phyloP scores from a whole-genome alignment of 2,329 filamentous ascomycete species.

The Macrophomina pseudophaseolina region DNA sequence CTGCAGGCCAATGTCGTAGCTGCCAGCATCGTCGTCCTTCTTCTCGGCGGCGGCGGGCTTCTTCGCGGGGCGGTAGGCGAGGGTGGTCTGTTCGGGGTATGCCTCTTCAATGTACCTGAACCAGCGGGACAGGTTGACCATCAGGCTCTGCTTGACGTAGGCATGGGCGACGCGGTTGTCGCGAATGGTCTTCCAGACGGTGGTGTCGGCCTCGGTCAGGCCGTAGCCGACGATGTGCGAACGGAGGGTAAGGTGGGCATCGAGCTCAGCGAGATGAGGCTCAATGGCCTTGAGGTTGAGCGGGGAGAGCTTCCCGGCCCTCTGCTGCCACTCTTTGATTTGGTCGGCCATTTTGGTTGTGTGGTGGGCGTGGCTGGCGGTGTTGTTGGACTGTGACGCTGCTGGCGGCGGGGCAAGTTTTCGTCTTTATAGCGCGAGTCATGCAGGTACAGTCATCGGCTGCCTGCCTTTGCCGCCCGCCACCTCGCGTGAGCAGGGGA shows the following conservation, averaged over 20 bases:
- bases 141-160: conserved; percentile 77
- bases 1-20: conserved; percentile 85
- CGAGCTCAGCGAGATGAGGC: conserved; percentile 73
- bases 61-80: conserved; percentile 57
- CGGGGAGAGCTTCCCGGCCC: conserved; percentile 57
- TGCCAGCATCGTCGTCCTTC: conserved; percentile 71
- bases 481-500: conserved; percentile 12
- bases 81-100: conserved; percentile 76
- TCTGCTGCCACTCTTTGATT: conserved; percentile 61
- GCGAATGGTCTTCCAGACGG: conserved; percentile 82
- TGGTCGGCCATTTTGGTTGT: conserved; percentile 39
- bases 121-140: conserved; percentile 83
- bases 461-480: conserved; percentile 3
- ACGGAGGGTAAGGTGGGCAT: conserved; percentile 85
- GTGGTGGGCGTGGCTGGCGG: neutral
- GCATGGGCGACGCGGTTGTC: conserved; percentile 83
- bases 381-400: conserved; percentile 4
- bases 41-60: conserved; percentile 60
- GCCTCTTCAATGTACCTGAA: conserved; percentile 83
- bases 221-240: conserved; percentile 84
- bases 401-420: conserved; percentile 26
- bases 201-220: conserved; percentile 76
- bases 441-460: conserved; percentile 19
- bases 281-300: conserved; percentile 85
- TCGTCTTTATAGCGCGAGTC: conserved; percentile 20